Conservation (phyloP, 805 yeast species). For the Cyberlindnera amylophila region DNA sequence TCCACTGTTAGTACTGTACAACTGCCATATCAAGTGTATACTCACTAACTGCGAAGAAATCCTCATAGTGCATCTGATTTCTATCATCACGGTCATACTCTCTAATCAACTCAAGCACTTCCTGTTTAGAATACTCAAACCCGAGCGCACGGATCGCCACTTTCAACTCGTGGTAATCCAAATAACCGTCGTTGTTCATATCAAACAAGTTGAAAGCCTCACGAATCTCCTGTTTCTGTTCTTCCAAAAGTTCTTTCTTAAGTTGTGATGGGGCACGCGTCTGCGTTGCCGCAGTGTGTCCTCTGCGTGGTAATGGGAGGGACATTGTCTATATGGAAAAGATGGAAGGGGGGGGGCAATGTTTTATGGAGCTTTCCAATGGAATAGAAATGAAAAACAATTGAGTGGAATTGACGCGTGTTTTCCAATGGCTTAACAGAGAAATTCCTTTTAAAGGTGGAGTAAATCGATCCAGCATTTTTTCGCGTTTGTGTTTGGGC, state of each 20-base stretch:
- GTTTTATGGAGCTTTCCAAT: too few relatives aligned
- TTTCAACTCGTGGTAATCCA: conserved; percentile 90
- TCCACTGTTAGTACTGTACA: conserved; percentile 19
- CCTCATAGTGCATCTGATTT: conserved; percentile 71
- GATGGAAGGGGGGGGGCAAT: not conserved
- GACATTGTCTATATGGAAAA: conserved; percentile 6
- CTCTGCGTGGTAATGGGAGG: conserved; percentile 17
- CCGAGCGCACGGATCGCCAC: conserved; percentile 91
- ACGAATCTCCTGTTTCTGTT: conserved; percentile 84
- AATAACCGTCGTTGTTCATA: conserved; percentile 82
- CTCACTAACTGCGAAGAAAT: conserved; percentile 64
- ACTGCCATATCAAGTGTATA: conserved; percentile 33
- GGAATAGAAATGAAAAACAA: too few relatives aligned
- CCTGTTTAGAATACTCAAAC: conserved; percentile 74
- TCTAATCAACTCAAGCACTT: conserved; percentile 70
- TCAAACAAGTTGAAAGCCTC: conserved; percentile 93
- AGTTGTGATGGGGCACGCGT: conserved; percentile 34
- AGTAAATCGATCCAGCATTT: too few relatives aligned
- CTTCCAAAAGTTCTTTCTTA: conserved; percentile 69
- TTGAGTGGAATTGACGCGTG: too few relatives aligned
- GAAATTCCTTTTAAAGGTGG: too few relatives aligned
- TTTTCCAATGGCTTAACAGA: too few relatives aligned
- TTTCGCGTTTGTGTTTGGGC: too few relatives aligned
- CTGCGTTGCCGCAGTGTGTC: conserved; percentile 7
- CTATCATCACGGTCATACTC: conserved; percentile 79